Conservation (phyloP, 106 monocot species). For the Cymbidium sinense region DNA sequence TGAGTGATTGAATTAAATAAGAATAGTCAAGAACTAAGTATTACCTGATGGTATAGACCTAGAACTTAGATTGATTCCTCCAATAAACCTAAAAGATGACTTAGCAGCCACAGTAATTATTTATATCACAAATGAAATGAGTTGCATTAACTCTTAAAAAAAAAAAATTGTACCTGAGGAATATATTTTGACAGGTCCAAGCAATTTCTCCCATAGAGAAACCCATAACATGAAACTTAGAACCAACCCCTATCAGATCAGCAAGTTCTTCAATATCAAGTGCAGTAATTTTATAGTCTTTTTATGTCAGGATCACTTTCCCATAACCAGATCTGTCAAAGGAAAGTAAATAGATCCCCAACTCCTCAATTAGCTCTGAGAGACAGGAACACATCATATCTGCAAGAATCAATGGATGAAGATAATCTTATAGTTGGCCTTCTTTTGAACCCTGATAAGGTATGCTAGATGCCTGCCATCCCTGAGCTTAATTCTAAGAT, state of each 20-base stretch:
- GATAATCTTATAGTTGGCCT: conserved; percentile 58
- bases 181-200: conserved; percentile 80
- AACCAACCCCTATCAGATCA: conserved; percentile 42
- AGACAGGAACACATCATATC: conserved; percentile 32
- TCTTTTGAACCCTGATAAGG: conserved; percentile 43
- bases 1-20: too few relatives aligned
- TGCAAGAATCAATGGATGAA: conserved; percentile 58
- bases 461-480: conserved; percentile 87
- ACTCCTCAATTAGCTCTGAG: conserved; percentile 52
- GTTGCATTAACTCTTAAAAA: too few relatives aligned
- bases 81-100: too few relatives aligned
- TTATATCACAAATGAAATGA: too few relatives aligned
- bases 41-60: too few relatives aligned
- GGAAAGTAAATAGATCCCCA: conserved; percentile 53
- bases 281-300: conserved; percentile 51
- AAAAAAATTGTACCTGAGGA: conserved; percentile 56
- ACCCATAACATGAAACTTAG: conserved; percentile 68
- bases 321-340: conserved; percentile 95
- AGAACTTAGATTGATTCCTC: too few relatives aligned
- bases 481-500: conserved; percentile 53
- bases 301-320: conserved; percentile 83
- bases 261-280: conserved; percentile 85
- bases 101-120: too few relatives aligned
- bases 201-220: conserved; percentile 78
- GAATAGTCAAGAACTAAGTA: too few relatives aligned